Conservation (phyloP, 768 basidiomycete species). For the Ephemerocybe angulata region DNA sequence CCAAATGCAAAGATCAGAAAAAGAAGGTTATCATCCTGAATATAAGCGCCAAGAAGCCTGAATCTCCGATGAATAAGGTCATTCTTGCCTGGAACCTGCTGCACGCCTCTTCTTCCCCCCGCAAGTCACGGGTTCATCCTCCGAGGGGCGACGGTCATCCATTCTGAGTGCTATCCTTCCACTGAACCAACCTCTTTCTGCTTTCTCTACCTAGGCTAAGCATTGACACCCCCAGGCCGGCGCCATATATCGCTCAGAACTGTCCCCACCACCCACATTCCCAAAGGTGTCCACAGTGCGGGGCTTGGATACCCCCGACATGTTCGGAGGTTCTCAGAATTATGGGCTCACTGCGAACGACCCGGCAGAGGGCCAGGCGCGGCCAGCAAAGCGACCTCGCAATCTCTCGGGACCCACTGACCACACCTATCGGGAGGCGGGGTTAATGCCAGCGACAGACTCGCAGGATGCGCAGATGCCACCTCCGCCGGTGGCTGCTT, state of each 20-base stretch:
- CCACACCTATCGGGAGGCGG: conserved; percentile 5
- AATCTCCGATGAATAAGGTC: conserved; percentile 17
- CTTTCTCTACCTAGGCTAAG: conserved; percentile 5
- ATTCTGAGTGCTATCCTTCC: conserved; percentile 13
- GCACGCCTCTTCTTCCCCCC: conserved; percentile 21
- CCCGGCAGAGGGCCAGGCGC: conserved; percentile 8
- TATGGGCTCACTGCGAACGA: conserved; percentile 13
- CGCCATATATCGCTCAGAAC: not conserved
- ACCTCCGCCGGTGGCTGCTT: not conserved
- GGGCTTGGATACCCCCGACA: conserved; percentile 14
- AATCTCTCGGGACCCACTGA: conserved; percentile 20
- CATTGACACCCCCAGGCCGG: not conserved
- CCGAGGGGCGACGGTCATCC: conserved; percentile 5
- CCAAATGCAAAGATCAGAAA: conserved; percentile 8
- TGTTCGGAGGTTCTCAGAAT: conserved; percentile 20
- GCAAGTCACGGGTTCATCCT: conserved; percentile 28
- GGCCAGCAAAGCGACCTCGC: conserved; percentile 33
- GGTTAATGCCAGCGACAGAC: not conserved
- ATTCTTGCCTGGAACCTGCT: conserved; percentile 15
- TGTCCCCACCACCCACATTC: not conserved
- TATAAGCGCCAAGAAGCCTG: conserved; percentile 12
- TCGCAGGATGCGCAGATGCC: not conserved
- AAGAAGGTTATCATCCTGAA: conserved; percentile 8
- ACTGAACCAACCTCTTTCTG: conserved; percentile 16
- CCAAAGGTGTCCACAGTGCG: too few species aligned